Evolutionary conservation across 495 filamentous ascomycete species (phyloP).

Genomic region (Aspergillus homomorphus): DNA sequence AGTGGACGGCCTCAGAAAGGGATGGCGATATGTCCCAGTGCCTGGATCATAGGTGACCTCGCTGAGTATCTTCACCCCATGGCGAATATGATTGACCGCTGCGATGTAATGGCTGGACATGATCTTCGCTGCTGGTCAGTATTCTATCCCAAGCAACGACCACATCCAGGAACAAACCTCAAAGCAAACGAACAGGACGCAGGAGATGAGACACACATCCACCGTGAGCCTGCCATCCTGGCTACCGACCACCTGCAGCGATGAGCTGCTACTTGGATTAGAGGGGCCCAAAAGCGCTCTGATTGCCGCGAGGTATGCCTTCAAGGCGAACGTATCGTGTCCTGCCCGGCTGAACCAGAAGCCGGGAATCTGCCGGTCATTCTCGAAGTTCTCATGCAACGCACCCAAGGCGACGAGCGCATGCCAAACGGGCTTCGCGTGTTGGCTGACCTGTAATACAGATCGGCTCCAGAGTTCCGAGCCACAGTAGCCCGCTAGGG

Average conservation of each 20-base stretch:
- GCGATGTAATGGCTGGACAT: slow-evolving; percentile 32
- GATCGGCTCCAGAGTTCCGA: slow-evolving; percentile 58
- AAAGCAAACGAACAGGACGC: slow-evolving; percentile 28
- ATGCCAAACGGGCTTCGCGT: slow-evolving; percentile 59
- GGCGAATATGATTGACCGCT: slow-evolving; percentile 31
- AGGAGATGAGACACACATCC: slow-evolving; percentile 50
- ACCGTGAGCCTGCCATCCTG: slow-evolving; percentile 12
- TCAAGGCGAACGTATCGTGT: slow-evolving; percentile 37
- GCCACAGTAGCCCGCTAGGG: slow-evolving; percentile 61
- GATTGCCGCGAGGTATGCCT: slow-evolving; percentile 38
- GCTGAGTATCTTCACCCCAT: slow-evolving; percentile 29
- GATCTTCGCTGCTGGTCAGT: slow-evolving; percentile 15
- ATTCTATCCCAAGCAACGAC: neutral
- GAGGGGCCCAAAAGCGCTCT: slow-evolving; percentile 16
- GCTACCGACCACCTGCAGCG: neutral
- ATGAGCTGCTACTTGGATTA: neutral
- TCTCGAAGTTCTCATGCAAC: slow-evolving; percentile 59
- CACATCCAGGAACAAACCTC: slow-evolving; percentile 16
- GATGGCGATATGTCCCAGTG: slow-evolving; percentile 14
- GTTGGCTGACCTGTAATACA: slow-evolving; percentile 55
- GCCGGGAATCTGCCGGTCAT: neutral
- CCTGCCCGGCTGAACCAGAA: neutral
- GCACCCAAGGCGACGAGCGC: slow-evolving; percentile 61
- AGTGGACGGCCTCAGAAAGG: slow-evolving; percentile 11
- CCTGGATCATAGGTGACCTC: slow-evolving; percentile 18